Percentiles rank a stretch among this genome's conserved stretches.
phyloP scores from a whole-genome alignment of 2,329 filamentous ascomycete genomes.

The Neurospora sp. region DNA sequence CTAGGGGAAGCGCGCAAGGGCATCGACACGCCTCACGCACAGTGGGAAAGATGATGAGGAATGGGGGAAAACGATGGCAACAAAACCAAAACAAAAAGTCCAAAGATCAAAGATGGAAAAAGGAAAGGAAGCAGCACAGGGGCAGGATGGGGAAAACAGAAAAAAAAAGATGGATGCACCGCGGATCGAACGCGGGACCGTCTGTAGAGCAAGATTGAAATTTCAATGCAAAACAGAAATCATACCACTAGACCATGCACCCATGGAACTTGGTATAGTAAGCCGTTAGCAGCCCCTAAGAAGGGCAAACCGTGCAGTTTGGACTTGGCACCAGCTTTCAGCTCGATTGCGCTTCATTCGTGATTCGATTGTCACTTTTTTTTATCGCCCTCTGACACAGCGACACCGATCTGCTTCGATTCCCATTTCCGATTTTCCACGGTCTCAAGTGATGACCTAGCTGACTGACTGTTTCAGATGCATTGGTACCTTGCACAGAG shows the following conservation, averaged over 20 bases:
- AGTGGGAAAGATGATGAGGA: not conserved
- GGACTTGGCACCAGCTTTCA: not conserved
- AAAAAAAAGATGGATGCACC: not conserved
- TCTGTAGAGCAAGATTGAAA: slow-evolving; percentile 3
- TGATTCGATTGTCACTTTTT: not conserved
- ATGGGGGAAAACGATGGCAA: not conserved
- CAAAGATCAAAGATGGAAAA: not conserved
- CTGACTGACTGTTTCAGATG: not conserved
- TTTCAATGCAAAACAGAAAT: slow-evolving; percentile 11
- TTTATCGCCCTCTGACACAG: not conserved
- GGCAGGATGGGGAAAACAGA: not conserved
- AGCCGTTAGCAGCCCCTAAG: fast-evolving
- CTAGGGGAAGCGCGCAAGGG: not conserved
- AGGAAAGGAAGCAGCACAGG: not conserved
- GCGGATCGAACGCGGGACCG: not conserved
- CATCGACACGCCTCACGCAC: not conserved
- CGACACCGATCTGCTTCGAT: not conserved
- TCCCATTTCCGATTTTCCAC: not conserved
- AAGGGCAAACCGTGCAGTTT: not conserved
- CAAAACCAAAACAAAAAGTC: not conserved
- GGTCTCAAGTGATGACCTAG: not conserved
- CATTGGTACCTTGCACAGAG: not conserved
- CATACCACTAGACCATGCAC: slow-evolving; percentile 13
- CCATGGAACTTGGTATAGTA: not conserved
- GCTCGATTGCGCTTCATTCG: not conserved